phyloP scores from a whole-genome alignment of 768 basidiomycete genomes.

The Russula sp. region DNA sequence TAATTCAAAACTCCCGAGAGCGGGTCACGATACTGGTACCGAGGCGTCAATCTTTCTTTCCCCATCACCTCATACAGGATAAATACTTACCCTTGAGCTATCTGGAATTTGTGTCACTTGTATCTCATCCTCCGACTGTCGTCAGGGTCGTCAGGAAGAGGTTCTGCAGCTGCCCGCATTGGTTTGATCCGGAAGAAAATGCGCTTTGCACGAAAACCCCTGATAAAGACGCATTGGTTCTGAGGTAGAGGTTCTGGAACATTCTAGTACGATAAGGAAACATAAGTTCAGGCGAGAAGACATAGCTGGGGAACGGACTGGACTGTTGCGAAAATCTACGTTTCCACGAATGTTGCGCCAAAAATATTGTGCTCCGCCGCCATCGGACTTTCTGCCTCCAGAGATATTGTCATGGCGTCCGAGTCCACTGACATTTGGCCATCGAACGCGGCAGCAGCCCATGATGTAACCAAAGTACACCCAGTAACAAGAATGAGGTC shows the following conservation, averaged over 20 bases:
- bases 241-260: neutral
- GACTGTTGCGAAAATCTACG: neutral
- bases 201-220: slow-evolving; percentile 17
- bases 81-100: neutral
- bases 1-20: slow-evolving; percentile 13
- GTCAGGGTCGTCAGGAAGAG: slow-evolving; percentile 10
- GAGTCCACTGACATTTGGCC: neutral
- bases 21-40: slow-evolving; percentile 14
- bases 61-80: neutral
- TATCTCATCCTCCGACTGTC: neutral
- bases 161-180: slow-evolving; percentile 3
- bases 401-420: neutral
- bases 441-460: neutral
- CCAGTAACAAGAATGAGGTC: slow-evolving; percentile 1
- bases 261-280: neutral
- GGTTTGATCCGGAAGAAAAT: neutral
- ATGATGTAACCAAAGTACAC: neutral
- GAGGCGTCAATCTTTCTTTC: neutral
- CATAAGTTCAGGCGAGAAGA: neutral
- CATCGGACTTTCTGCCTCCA: neutral
- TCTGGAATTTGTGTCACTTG: neutral
- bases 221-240: slow-evolving; percentile 20
- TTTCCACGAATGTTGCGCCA: neutral
- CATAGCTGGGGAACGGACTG: neutral
- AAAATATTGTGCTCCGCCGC: neutral